A percentile compares a stretch with the other conserved stretches of the same genome.
phyloP scores from a whole-genome alignment of 176 grass and related monocot genomes.

The Musa troglodytarum region DNA sequence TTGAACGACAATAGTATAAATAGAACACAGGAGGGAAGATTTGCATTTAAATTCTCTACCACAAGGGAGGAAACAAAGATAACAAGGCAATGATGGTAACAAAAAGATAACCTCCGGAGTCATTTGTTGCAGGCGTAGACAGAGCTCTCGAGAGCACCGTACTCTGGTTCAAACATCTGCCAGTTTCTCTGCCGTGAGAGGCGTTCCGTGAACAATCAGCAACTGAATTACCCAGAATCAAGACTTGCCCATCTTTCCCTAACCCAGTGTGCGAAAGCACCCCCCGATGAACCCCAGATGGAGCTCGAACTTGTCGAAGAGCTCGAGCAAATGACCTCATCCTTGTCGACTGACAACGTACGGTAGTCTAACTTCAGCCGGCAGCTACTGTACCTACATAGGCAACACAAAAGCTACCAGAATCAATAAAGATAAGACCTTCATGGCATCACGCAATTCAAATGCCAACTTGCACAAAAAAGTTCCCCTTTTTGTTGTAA shows the following conservation, averaged over 20 bases:
- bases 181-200: constrained; percentile 20
- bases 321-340: constrained; percentile 59
- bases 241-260: constrained; percentile 26
- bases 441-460: background rate
- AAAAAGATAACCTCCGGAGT: constrained; percentile 42
- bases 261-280: constrained; percentile 22
- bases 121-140: constrained; percentile 27
- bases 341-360: constrained; percentile 8
- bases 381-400: background rate
- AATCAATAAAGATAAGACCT: background rate
- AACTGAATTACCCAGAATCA: constrained; percentile 18
- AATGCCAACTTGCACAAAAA: background rate
- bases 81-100: background rate
- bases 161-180: constrained; percentile 26
- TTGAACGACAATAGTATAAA: background rate
- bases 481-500: background rate
- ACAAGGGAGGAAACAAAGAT: background rate
- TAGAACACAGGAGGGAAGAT: background rate
- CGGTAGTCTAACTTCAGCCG: background rate
- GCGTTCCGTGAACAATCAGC: constrained; percentile 21
- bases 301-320: constrained; percentile 33
- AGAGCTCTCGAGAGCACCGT: constrained; percentile 30
- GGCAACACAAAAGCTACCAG: background rate
- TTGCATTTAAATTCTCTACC: background rate
- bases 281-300: constrained; percentile 18